phyloP scores from a whole-genome alignment of 1,284 basidiomycete genomes.

The Naganishia liquefaciens region DNA sequence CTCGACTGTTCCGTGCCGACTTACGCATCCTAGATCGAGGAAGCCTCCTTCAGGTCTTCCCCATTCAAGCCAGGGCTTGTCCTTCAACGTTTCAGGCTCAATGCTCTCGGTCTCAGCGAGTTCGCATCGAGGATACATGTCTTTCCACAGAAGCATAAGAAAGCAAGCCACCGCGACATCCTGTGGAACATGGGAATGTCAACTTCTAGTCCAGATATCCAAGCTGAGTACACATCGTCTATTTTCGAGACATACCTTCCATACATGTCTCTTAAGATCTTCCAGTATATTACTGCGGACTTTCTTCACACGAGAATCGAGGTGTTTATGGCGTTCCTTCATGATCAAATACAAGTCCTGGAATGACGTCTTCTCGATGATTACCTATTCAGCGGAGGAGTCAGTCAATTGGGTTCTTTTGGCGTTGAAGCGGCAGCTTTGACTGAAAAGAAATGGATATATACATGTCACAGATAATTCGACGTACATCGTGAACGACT shows the following conservation, averaged over 20 bases:
- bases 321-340: conserved; percentile 75
- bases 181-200: conserved; percentile 47
- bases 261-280: conserved; percentile 53
- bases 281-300: conserved; percentile 57
- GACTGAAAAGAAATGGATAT: neutral
- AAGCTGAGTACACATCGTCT: neutral
- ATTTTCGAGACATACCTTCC: conserved; percentile 47
- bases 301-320: conserved; percentile 82
- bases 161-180: conserved; percentile 92
- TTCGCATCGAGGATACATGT: conserved; percentile 58
- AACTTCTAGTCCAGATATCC: neutral
- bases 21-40: conserved; percentile 77
- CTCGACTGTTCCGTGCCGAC: too few species aligned
- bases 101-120: conserved; percentile 35
- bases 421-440: neutral
- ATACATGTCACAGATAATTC: neutral
- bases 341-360: conserved; percentile 87
- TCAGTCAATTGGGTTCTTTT: too few species aligned
- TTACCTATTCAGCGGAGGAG: conserved; percentile 47
- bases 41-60: conserved; percentile 79
- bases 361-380: conserved; percentile 74
- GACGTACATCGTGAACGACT: conserved; percentile 70
- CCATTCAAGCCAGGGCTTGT: conserved; percentile 64
- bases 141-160: conserved; percentile 85
- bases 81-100: conserved; percentile 18